phyloP scores from a whole-genome alignment of 164 flowering plant genomes.

The Santalum album region DNA sequence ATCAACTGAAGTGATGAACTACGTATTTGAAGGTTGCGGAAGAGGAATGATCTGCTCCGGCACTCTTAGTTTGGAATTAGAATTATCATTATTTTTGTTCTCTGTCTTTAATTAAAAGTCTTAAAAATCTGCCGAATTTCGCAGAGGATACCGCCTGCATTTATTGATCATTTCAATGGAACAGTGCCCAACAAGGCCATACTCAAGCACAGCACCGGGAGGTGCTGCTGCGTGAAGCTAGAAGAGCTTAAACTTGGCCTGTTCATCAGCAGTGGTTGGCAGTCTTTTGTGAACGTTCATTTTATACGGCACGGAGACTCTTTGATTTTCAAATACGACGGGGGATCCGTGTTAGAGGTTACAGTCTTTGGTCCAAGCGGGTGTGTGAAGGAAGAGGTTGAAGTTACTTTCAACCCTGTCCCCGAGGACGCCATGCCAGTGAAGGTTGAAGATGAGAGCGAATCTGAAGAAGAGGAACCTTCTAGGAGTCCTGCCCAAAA shows the following conservation, averaged over 20 bases:
- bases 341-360: background rate
- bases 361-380: background rate
- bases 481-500: too few species aligned
- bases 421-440: too few species aligned
- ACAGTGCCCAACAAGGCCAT: background rate
- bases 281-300: background rate
- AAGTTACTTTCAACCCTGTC: background rate
- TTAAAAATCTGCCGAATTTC: too few species aligned
- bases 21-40: too few species aligned
- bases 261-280: background rate
- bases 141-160: background rate
- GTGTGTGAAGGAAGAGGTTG: background rate
- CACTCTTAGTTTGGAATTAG: too few species aligned
- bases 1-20: too few species aligned
- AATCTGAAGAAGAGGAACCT: too few species aligned
- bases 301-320: background rate
- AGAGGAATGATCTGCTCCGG: too few species aligned
- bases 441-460: too few species aligned
- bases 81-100: too few species aligned
- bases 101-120: too few species aligned
- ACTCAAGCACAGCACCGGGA: background rate
- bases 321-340: background rate
- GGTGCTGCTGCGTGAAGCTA: background rate
- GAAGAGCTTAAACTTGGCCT: background rate
- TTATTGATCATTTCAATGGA: background rate